Percentiles rank a stretch among this genome's conserved stretches.
These are phyloP conservation scores for Apodospora peruviana DNA, from an alignment of 495 filamentous ascomycete genomes.

Conservation along the genomic window DNA sequence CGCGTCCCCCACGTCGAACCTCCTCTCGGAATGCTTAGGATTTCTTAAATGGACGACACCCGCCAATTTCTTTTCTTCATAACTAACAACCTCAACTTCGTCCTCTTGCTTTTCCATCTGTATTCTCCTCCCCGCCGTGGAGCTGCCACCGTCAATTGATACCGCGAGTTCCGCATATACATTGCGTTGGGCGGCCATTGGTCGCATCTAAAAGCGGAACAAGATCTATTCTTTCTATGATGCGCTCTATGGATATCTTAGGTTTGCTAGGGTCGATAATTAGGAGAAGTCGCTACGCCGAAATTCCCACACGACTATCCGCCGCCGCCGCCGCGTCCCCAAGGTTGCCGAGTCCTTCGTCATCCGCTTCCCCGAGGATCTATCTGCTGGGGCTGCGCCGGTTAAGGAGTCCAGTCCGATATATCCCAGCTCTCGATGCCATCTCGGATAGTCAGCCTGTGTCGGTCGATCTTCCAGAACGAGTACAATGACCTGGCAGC, in stretches of 20 bases:
- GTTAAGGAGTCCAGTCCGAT: slow-evolving; percentile 57
- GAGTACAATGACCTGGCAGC: slow-evolving; percentile 48
- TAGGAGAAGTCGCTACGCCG: not conserved
- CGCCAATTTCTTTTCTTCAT: slow-evolving; percentile 1
- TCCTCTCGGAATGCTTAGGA: slow-evolving; percentile 7
- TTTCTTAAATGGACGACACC: slow-evolving; percentile 25
- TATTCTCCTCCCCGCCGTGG: not conserved
- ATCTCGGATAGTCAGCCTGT: slow-evolving; percentile 56
- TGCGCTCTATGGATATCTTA: not conserved
- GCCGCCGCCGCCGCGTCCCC: too few relatives aligned
- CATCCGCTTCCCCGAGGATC: too few relatives aligned
- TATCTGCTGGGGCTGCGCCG: too few relatives aligned
- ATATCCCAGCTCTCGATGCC: slow-evolving; percentile 53
- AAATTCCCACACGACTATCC: too few relatives aligned
- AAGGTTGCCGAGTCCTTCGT: too few relatives aligned
- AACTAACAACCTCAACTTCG: not conserved
- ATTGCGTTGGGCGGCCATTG: not conserved
- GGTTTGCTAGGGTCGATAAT: not conserved
- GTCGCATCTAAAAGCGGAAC: not conserved
- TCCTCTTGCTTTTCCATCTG: not conserved
- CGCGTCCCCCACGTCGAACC: slow-evolving; percentile 29
- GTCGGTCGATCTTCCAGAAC: slow-evolving; percentile 58
- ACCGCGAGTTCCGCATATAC: too few relatives aligned
- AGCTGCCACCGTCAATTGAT: too few relatives aligned
- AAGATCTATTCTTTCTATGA: not conserved